Evolutionary conservation across 2,329 filamentous ascomycete species (phyloP), one percentile per base, ranked within the genome.

Genomic region (Venturia aucupariae): DNA sequence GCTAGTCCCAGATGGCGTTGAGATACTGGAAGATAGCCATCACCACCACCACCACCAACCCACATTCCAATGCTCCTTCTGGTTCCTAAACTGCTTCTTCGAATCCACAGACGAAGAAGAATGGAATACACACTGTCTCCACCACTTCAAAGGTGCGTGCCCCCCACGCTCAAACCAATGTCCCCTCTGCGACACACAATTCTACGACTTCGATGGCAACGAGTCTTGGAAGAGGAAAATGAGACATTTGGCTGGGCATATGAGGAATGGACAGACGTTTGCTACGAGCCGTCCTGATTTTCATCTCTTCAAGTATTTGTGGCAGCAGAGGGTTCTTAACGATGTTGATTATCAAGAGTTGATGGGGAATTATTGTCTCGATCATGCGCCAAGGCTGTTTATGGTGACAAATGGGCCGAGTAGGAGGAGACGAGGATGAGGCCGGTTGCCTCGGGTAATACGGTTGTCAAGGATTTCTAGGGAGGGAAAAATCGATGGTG

Each of bases 41-140:
- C 48, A 41, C 51, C 46, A 22, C 48, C 62, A 42, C 27, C 48
- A 41, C 51, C 46, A 22, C 48, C 62, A 42, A 32, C 19, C 35
- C 22, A 51, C 24, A 51, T 57, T 55, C 30, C 27, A 46, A 32
- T 63, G 62, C 62, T 38, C 13, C 38, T 63, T 63, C 62, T 63
- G 19, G 27, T 63, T 63, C 62, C 32, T 63, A 7, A 55, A 42
- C 35, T 63, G 62, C 35, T 30, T 6, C 30, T 39, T 38, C 41
- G 46, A 46, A 19, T 38, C 48, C n/a, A 7, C 27, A 27, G 22
- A 63, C 46, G 51, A 63, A 48, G 22, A 51, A 22, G 51, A 55
- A 57, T 63, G 62, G 62, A 63, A 42, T 19, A 39, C 42, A 38
- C 62, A 63, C 38, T 38, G 46, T 24, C 38, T 57, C 17, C 15